These are phyloP conservation scores for Phytophthora fragariae DNA, from an alignment of 352 stramenopile species.

Conservation along the genomic window DNA sequence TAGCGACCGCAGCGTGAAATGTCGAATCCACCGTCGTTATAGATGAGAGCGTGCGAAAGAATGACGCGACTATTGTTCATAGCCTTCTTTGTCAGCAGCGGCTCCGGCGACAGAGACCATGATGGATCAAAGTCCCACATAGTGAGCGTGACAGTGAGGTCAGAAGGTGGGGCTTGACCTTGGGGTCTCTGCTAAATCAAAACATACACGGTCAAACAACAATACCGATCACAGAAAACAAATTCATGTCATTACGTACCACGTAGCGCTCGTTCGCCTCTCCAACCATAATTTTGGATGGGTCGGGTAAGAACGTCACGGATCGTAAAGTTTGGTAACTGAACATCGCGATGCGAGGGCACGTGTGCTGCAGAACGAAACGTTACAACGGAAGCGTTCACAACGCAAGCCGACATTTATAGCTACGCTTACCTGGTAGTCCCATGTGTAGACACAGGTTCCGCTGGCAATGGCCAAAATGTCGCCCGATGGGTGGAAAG, in stretches of 20 bases:
- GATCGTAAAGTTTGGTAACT: slow-evolving; percentile 93
- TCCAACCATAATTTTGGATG: slow-evolving; percentile 94
- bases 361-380: slow-evolving; percentile 64
- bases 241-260: slow-evolving; percentile 40
- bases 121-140: slow-evolving; percentile 95
- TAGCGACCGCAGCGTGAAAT: slow-evolving; percentile 95
- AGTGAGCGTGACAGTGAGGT: slow-evolving; percentile 94
- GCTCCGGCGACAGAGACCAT: slow-evolving; percentile 78
- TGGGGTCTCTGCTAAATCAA: slow-evolving; percentile 62
- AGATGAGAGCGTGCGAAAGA: slow-evolving; percentile 94
- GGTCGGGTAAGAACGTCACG: slow-evolving; percentile 93
- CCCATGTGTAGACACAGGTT: slow-evolving; percentile 96
- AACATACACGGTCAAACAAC: background rate
- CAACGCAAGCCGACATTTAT: background rate
- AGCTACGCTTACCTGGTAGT: slow-evolving; percentile 87
- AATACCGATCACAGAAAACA: background rate
- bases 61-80: slow-evolving; percentile 88
- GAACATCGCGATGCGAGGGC: slow-evolving; percentile 88
- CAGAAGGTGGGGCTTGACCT: slow-evolving; percentile 76
- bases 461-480: slow-evolving; percentile 96
- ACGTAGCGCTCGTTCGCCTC: slow-evolving; percentile 93
- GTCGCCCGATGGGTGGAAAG: slow-evolving; percentile 95
- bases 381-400: background rate
- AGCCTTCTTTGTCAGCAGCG: slow-evolving; percentile 77
- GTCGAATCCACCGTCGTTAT: slow-evolving; percentile 98